Conservation (phyloP, 306 rosid species). For the Clitoria ternatea region DNA sequence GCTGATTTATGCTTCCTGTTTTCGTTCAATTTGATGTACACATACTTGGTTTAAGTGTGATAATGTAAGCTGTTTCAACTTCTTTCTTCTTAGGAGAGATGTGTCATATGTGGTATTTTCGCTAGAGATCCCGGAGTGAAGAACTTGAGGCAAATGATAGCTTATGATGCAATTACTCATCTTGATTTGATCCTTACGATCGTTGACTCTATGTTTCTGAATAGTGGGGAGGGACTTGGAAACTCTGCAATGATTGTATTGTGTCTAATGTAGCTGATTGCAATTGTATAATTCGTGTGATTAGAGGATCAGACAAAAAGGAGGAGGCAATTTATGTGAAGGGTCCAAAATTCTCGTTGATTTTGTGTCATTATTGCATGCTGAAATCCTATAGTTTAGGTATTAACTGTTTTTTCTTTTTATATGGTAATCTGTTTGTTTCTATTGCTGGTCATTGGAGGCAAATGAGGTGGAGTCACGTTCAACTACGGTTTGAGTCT, state of each 20-base stretch:
- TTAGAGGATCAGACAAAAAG: background rate
- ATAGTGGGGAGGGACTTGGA: background rate
- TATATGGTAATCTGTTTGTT: background rate
- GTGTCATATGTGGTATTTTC: background rate
- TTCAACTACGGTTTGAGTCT: background rate
- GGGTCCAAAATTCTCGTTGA: background rate
- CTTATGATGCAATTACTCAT: background rate
- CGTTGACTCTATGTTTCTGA: background rate
- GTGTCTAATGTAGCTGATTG: background rate
- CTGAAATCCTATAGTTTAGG: background rate
- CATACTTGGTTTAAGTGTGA: background rate
- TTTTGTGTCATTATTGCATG: background rate
- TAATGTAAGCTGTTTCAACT: background rate
- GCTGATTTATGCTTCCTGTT: background rate
- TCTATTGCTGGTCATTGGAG: background rate
- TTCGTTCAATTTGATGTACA: background rate
- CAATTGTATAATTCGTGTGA: background rate
- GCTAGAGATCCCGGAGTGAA: background rate
- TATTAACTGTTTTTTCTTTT: background rate
- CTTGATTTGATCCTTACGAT: background rate
- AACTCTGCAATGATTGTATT: background rate
- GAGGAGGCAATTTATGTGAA: background rate
- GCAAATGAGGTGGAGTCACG: background rate
- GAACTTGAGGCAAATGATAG: background rate
- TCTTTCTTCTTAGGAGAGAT: background rate